Conservation (phyloP, 345 rosid genomes). For the Cardiospermum halicacabum region DNA sequence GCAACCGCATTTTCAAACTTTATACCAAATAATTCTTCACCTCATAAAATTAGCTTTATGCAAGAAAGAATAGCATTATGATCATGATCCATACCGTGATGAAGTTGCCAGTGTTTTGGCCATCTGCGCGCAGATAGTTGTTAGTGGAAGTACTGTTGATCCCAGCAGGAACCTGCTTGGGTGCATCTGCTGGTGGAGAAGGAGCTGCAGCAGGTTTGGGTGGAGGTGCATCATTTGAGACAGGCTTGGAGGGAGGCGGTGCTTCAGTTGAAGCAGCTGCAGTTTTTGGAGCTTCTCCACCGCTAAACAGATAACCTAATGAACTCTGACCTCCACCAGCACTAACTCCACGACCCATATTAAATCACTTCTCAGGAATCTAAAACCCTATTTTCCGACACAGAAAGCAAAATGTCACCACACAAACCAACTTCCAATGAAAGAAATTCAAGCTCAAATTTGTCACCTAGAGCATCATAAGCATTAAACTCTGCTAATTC, state of each 20-base stretch:
- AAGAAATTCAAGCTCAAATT: not conserved
- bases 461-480: too few species aligned
- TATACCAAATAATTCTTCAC: not conserved
- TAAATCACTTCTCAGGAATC: slow-evolving; percentile 4
- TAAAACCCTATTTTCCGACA: not conserved
- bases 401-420: not conserved
- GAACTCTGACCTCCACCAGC: slow-evolving; percentile 90
- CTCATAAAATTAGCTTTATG: not conserved
- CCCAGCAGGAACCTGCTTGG: slow-evolving; percentile 66
- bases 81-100: slow-evolving; percentile 46
- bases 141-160: slow-evolving; percentile 52
- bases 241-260: slow-evolving; percentile 40
- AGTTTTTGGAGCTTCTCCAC: slow-evolving; percentile 71
- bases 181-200: slow-evolving; percentile 34
- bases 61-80: not conserved
- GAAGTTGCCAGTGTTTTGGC: slow-evolving; percentile 82
- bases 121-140: slow-evolving; percentile 75
- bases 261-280: slow-evolving; percentile 32
- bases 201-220: slow-evolving; percentile 37
- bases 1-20: not conserved
- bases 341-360: slow-evolving; percentile 81
- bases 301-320: slow-evolving; percentile 72
- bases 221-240: slow-evolving; percentile 32
- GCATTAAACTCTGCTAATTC: not conserved
- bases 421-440: not conserved